Conservation (phyloP, 257 asterid species). For the Eustoma russellianum region DNA sequence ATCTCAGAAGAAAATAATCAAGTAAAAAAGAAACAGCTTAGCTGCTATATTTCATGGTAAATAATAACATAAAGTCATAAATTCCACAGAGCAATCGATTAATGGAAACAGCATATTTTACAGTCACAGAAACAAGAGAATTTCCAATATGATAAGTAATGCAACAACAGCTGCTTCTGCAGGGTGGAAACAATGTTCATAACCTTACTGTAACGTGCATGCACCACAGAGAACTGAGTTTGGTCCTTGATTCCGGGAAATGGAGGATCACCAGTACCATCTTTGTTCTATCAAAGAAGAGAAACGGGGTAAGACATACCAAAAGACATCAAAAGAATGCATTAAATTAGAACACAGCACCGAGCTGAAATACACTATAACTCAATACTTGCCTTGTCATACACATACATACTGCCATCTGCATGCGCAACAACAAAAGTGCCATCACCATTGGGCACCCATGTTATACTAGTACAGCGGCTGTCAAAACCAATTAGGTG, state of each 20-base stretch:
- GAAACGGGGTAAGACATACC: neutral
- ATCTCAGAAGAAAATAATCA: too few species aligned
- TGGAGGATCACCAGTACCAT: constrained; percentile 91
- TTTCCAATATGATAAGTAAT: too few species aligned
- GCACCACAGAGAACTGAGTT: constrained; percentile 86
- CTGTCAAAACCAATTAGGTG: constrained; percentile 39
- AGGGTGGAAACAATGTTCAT: neutral
- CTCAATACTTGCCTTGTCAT: constrained; percentile 81
- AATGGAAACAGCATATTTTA: too few species aligned
- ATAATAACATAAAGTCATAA: too few species aligned
- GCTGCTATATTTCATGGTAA: too few species aligned
- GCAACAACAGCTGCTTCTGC: neutral
- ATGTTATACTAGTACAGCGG: constrained; percentile 80
- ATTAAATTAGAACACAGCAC: neutral
- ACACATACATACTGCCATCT: constrained; percentile 81
- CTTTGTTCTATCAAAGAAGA: constrained; percentile 56
- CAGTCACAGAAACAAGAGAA: too few species aligned
- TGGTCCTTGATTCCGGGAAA: constrained; percentile 91
- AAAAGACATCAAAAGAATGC: neutral
- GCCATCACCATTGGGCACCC: constrained; percentile 96
- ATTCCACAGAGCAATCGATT: too few species aligned
- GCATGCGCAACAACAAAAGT: constrained; percentile 83
- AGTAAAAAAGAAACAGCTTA: too few species aligned
- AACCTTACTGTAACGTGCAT: constrained; percentile 97
- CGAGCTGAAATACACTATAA: neutral